These are phyloP conservation scores for Hypomyces rosellus DNA, from an alignment of 2,329 filamentous ascomycete species.

Conservation along the genomic window DNA sequence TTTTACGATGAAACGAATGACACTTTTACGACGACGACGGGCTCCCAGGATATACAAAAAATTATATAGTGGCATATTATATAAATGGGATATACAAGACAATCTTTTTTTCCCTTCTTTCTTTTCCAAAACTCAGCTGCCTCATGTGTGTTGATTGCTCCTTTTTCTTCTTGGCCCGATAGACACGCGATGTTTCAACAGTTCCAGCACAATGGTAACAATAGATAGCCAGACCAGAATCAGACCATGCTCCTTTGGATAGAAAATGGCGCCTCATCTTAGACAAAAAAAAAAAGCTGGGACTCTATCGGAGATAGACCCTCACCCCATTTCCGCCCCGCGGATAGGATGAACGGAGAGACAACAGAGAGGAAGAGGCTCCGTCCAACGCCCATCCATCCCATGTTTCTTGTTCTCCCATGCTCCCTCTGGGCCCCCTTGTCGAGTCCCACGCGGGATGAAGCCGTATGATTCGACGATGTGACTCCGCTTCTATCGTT, in stretches of 20 bases:
- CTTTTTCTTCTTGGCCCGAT: not conserved
- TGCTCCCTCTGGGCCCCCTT: no score
- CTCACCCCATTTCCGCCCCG: no score
- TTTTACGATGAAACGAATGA: not conserved
- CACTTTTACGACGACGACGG: no score
- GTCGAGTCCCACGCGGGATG: no score
- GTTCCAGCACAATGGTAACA: no score
- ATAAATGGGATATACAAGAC: not conserved
- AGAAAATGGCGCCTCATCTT: not conserved
- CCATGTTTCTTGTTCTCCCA: not conserved
- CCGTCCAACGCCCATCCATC: not conserved
- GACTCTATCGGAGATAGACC: not conserved
- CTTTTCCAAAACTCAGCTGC: no score
- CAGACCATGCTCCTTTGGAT: not conserved
- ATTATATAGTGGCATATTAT: constrained; percentile 5
- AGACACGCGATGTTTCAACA: not conserved
- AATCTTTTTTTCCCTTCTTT: no score
- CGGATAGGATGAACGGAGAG: no score
- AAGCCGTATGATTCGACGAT: no score
- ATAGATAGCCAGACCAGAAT: no score
- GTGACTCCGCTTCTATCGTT: no score
- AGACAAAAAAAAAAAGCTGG: not conserved
- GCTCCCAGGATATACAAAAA: not conserved
- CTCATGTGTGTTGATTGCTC: no score
- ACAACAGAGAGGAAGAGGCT: not conserved